Base-by-base conservation (phyloP, 2,329 filamentous ascomycete genomes). In the Cladophialophora exuberans region DNA sequence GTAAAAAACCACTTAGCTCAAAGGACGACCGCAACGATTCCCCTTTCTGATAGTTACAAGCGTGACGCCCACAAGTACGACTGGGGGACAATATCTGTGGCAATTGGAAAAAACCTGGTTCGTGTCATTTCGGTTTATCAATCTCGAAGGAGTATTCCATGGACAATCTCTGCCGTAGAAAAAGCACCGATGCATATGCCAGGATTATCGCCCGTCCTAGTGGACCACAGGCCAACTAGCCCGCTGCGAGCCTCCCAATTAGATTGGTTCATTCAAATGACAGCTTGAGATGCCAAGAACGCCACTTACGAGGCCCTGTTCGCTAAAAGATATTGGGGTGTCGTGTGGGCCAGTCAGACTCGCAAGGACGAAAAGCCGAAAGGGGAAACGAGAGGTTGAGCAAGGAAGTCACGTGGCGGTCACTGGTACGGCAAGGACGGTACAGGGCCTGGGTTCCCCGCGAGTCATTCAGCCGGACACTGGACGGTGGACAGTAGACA, bases 241-340 rank as follows among this genome's bases (percentile, higher is more conserved):
- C 22, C 20, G 13, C 13, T 48, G 31, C 10, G 28, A 13, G 31
- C 18, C 15, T 5, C 7, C 52, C 52, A 54, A 55, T 38, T 15
- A 50, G 17, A 3, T n/a, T n/a, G n/a, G 2, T 11, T 10, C 26
- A 9, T 44, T 45, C 22, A 45, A 52, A 52, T 30, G 31, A 45
- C 36, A 22, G 17, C 25, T 25, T 25, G 22, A 20, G 11, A 26
- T 26, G 46, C 52, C 52, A 51, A 55, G 39, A 39, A 22, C 45
- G 52, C 52, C 39, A 43, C 52, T 54, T 41, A 54, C 45, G 41
- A 30, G 22, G 15, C 46, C 39, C 42, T 30, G 13, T 17, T 49
- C 46, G 46, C 46, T 35, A 49, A 49, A 49, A 30, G 46, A 49
- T 30, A 38, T 39, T 49, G 46, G 9, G 33, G 23, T 1, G 39